phyloP scores from a whole-genome alignment of 441 rosid species.

The Metrosideros polymorpha region DNA sequence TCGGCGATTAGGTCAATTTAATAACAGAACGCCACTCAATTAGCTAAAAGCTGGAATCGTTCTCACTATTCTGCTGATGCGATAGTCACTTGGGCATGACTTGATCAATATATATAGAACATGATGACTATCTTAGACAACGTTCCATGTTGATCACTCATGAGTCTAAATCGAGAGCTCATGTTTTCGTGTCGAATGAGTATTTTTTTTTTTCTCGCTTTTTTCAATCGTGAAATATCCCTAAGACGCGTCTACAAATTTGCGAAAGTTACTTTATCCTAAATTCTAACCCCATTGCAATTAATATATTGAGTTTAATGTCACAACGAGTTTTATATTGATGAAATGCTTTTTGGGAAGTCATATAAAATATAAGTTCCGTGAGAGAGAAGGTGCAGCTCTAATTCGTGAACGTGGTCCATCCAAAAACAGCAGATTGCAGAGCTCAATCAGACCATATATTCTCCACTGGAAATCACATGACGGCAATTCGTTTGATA shows the following conservation, averaged over 20 bases:
- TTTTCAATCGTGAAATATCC: not conserved
- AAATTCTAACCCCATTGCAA: not conserved
- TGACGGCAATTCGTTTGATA: not conserved
- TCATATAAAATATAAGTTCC: not conserved
- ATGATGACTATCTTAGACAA: not conserved
- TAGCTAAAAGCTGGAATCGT: too few species aligned
- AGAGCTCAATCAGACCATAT: not conserved
- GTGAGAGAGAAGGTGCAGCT: not conserved
- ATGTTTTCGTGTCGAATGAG: not conserved
- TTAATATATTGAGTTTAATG: not conserved
- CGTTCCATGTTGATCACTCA: not conserved
- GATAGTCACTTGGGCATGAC: not conserved
- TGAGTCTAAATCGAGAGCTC: not conserved
- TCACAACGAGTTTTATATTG: not conserved
- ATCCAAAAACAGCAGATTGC: not conserved
- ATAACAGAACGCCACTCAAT: not conserved
- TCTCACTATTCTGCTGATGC: not conserved
- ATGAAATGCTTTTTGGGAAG: not conserved
- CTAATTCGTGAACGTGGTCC: not conserved
- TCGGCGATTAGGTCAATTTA: not conserved
- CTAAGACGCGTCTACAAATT: not conserved
- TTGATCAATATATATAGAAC: not conserved
- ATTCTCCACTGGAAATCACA: not conserved
- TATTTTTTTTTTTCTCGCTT: not conserved
- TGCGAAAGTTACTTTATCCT: not conserved